These are phyloP conservation scores for Fragaria ananassa DNA, from an alignment of 306 rosid genomes.

Conservation along the genomic window DNA sequence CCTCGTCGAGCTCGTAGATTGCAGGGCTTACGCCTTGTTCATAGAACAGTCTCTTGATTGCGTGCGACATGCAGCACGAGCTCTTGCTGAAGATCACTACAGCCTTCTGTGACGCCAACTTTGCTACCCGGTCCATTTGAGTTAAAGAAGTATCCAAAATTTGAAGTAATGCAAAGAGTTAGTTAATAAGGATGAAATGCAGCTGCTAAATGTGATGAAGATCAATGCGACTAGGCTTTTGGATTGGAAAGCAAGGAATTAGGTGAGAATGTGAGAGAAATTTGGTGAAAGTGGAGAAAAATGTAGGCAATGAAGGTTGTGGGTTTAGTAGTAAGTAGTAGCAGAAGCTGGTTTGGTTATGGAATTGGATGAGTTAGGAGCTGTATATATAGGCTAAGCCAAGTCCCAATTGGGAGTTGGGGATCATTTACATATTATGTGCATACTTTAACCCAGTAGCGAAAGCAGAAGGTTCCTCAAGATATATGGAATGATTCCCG, in stretches of 20 bases:
- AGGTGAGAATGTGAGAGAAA: slow-evolving; percentile 10
- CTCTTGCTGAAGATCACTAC: slow-evolving; percentile 99
- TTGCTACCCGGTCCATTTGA: slow-evolving; percentile 68
- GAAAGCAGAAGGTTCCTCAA: slow-evolving; percentile 36
- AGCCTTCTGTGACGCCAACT: slow-evolving; percentile 74
- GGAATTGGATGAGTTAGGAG: slow-evolving; percentile 25
- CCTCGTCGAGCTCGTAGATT: slow-evolving; percentile 79
- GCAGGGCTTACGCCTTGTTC: slow-evolving; percentile 93
- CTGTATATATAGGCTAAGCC: slow-evolving; percentile 24
- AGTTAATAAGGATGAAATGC: neutral
- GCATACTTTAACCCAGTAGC: slow-evolving; percentile 10
- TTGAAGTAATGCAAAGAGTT: neutral
- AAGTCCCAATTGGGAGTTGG: slow-evolving; percentile 1
- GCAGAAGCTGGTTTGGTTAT: slow-evolving; percentile 16
- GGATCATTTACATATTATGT: neutral
- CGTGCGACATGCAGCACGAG: slow-evolving; percentile 95
- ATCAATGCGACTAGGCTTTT: neutral
- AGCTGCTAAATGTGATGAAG: neutral
- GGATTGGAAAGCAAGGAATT: slow-evolving; percentile 1
- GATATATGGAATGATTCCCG: slow-evolving; percentile 32
- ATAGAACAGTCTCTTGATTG: slow-evolving; percentile 79
- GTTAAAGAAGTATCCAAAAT: neutral
- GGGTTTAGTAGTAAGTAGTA: neutral
- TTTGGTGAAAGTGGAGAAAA: neutral
- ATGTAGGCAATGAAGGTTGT: slow-evolving; percentile 6